Evolutionary conservation across 768 basidiomycete genomes (phyloP), one percentile per base, ranked within the genome.

Genomic region (Rossbeevera mucosa): DNA sequence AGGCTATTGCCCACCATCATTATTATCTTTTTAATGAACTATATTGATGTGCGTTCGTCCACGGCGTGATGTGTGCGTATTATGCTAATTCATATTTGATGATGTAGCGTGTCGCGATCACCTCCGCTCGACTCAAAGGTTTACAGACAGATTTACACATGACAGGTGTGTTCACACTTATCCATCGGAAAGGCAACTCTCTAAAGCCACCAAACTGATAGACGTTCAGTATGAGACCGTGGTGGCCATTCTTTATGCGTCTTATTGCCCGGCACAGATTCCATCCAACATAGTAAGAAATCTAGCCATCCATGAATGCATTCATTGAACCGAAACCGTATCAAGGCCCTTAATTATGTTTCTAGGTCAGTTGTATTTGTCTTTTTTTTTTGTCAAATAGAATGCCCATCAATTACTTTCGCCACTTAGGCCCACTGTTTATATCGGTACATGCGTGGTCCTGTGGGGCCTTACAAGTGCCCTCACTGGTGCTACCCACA

Each of bases 401-500:
- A 20, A 20, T 18, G 33, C 25, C 16, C 24, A 29, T 33, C 22
- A 26, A 26, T 51, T 20, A 45, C 22, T 28, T 20, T 4, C 18
- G 16, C 24, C 8, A 7, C 8, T 24, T 59, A 84, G 83, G 40
- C 85, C 85, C 5, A 81, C 83, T 0, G 62, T 76, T 31, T 85
- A 82, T 62, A 84, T 88, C 7, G 80, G 82, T 2, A 55, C 63
- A 21, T 85, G 83, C 50, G 80, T 85, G 11, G 68, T 82, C 20
- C 56, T 75, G 3, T 88, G 85, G 84, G 84, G 85, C 3, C 46
- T 83, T 14, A 81, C 80, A 3, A 85, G 83, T 47, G 72, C 79
- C 4, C 60, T 85, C 43, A 86, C 84, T 18, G 86, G 84, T 12
- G 82, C 83, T 25, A 3, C 45, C 55, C 14, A 72, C 45, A 77